Evolutionary conservation across 768 basidiomycete genomes (phyloP).

Genomic region (Tricholoma matsutake): DNA sequence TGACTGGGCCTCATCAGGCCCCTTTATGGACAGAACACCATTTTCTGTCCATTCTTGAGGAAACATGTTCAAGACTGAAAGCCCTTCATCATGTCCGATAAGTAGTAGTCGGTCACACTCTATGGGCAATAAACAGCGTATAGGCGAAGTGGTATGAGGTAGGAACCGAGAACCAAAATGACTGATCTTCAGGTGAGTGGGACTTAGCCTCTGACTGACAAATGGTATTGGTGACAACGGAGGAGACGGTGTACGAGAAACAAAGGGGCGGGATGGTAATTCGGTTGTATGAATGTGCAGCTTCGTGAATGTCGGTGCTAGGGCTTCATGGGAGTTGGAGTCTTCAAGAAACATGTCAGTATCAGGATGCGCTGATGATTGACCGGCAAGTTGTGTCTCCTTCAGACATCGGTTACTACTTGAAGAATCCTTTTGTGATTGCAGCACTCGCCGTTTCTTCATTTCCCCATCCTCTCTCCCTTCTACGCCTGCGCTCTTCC

Average conservation of each 20-base stretch:
- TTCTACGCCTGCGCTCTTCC: slow-evolving; percentile 53
- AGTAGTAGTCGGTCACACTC: slow-evolving; percentile 63
- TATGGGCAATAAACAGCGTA: slow-evolving; percentile 73
- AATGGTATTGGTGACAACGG: slow-evolving; percentile 40
- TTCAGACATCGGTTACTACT: background rate
- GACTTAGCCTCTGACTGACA: slow-evolving; percentile 48
- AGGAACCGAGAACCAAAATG: slow-evolving; percentile 85
- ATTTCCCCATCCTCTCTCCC: slow-evolving; percentile 71
- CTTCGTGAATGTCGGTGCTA: background rate
- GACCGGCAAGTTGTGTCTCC: slow-evolving; percentile 1
- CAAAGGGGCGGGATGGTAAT: slow-evolving; percentile 26
- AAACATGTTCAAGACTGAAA: slow-evolving; percentile 82
- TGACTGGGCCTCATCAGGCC: slow-evolving; percentile 69
- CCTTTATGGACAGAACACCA: slow-evolving; percentile 48
- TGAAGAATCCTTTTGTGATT: background rate
- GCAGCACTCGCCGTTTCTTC: slow-evolving; percentile 28
- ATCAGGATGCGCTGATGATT: background rate
- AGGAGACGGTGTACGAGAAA: slow-evolving; percentile 22
- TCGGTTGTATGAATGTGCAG: slow-evolving; percentile 44
- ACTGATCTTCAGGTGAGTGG: slow-evolving; percentile 65
- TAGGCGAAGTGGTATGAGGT: slow-evolving; percentile 73
- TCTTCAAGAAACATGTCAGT: background rate
- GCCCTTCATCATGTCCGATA: slow-evolving; percentile 75
- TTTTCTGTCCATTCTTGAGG: slow-evolving; percentile 64
- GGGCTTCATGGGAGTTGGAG: background rate